phyloP scores from a whole-genome alignment of 2,329 filamentous ascomycete species.

The Beauveria brongniartii region DNA sequence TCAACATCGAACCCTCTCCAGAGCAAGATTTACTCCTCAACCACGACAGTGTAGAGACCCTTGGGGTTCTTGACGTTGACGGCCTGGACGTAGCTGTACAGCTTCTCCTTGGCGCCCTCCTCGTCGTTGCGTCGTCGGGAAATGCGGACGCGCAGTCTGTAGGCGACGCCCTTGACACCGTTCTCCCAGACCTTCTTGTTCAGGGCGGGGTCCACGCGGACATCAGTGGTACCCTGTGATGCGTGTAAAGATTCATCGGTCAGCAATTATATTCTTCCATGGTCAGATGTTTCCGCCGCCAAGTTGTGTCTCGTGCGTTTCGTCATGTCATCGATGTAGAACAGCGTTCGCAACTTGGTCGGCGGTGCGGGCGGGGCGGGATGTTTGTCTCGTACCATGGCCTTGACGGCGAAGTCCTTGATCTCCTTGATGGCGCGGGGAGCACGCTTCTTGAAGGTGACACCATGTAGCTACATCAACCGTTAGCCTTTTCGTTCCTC shows the following conservation, averaged over 20 bases:
- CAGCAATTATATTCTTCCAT: background rate
- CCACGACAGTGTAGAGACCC: slow-evolving; percentile 87
- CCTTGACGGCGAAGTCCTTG: slow-evolving; percentile 81
- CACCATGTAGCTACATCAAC: slow-evolving; percentile 73
- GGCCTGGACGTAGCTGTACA: slow-evolving; percentile 99
- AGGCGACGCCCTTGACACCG: slow-evolving; percentile 97
- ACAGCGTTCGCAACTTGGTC: slow-evolving; percentile 3
- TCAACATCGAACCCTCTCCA: background rate
- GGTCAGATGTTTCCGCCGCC: background rate
- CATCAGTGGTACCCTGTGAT: slow-evolving; percentile 81
- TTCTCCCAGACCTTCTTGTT: slow-evolving; percentile 99
- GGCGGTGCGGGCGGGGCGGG: background rate
- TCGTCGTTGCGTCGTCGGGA: slow-evolving; percentile 99
- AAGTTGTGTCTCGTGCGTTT: background rate
- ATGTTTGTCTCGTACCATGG: slow-evolving; percentile 69
- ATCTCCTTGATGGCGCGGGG: slow-evolving; percentile 99
- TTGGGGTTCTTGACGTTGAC: slow-evolving; percentile 99
- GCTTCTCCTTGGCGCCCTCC: slow-evolving; percentile 98
- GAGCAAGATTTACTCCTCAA: slow-evolving; percentile 47
- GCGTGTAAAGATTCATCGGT: slow-evolving; percentile 3
- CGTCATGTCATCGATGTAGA: background rate
- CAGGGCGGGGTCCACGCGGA: slow-evolving; percentile 95
- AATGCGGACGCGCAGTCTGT: slow-evolving; percentile 95
- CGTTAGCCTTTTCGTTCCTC: slow-evolving; percentile 9
- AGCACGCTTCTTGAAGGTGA: slow-evolving; percentile 99